Base-by-base conservation (phyloP, 305 asterid species). In the Fraxinus ornus region DNA sequence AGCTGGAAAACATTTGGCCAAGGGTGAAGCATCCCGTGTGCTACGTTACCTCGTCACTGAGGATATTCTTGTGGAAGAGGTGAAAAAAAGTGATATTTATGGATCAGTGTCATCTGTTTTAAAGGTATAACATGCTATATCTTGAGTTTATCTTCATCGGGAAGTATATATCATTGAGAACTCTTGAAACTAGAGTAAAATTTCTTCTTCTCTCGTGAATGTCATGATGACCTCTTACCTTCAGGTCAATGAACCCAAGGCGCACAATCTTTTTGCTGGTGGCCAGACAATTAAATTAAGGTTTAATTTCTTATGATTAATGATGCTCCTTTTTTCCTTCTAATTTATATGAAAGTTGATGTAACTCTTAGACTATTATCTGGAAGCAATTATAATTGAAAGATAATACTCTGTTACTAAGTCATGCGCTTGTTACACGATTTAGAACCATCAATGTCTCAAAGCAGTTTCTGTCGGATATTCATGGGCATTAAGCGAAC, bases 11-110 rank as follows among this genome's bases (percentile, higher is more conserved):
- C 92, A 91, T 86, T 85, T 96, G 81, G 89, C 90, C 62, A 97
- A 92, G 88, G 95, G 93, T 62, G 97, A 94, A 89, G 97, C 98
- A 70, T 93, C 98, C 21, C 96, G 99, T 62, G 95, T 94, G 84
- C 87, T 97, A 81, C 98, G 97, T 55, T 92, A 92, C 90, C 92
- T 97, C 82, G 99, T 94, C 83, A 85, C 85, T 52, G 99, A 97
- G 87, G 98, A 93, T 86, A 87, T 97, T 81, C 95, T 97, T 44
- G 55, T 82, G 84, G 99, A 97, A 89, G 97, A 94, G 76, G 96
- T 94, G 79, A 94, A 93, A 83, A 91, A 91, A 81, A 94, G 97
- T 86, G 98, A 92, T 86, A 32, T 90, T 41, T 96, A 90, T 89
- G 99, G 99, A 86, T 91, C 99, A 4, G 89, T 92, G 80, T 91